Percentiles rank a stretch among this genome's conserved stretches.
These are phyloP conservation scores for Clitopilus hobsonii DNA, from an alignment of 768 basidiomycete genomes.

Conservation along the genomic window DNA sequence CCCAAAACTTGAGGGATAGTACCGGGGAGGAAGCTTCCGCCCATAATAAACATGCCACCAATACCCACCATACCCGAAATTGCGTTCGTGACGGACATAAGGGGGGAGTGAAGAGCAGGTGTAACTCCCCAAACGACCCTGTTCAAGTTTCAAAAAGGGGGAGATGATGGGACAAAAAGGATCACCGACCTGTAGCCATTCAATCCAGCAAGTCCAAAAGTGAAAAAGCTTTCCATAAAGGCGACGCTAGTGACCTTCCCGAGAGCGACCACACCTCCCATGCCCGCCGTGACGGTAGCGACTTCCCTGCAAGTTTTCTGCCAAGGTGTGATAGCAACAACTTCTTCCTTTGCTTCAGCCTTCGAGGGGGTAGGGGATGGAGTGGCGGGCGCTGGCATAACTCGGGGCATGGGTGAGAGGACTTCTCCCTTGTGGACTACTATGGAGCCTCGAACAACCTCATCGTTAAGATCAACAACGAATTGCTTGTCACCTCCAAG, in stretches of 20 bases:
- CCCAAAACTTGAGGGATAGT: constrained; percentile 79
- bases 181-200: constrained; percentile 58
- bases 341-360: constrained; percentile 40
- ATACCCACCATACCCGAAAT: constrained; percentile 60
- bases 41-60: constrained; percentile 89
- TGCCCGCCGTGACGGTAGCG: constrained; percentile 65
- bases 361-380: constrained; percentile 46
- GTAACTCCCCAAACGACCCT: constrained; percentile 89
- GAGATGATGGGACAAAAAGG: neutral
- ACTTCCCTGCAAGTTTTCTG: constrained; percentile 77
- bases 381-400: constrained; percentile 55
- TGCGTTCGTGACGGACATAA: constrained; percentile 90
- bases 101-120: constrained; percentile 82
- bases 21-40: constrained; percentile 78
- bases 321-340: constrained; percentile 76
- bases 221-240: constrained; percentile 89
- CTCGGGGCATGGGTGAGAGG: constrained; percentile 64
- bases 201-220: constrained; percentile 80
- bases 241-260: constrained; percentile 77
- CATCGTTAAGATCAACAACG: constrained; percentile 69
- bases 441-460: constrained; percentile 79
- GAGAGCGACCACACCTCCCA: constrained; percentile 67
- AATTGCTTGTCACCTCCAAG: constrained; percentile 63
- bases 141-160: neutral
- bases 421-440: constrained; percentile 65